Evolutionary conservation across 192 early-diverging fungal species (phyloP), one percentile per base, ranked within the genome.

Genomic region (Podila verticillata): DNA sequence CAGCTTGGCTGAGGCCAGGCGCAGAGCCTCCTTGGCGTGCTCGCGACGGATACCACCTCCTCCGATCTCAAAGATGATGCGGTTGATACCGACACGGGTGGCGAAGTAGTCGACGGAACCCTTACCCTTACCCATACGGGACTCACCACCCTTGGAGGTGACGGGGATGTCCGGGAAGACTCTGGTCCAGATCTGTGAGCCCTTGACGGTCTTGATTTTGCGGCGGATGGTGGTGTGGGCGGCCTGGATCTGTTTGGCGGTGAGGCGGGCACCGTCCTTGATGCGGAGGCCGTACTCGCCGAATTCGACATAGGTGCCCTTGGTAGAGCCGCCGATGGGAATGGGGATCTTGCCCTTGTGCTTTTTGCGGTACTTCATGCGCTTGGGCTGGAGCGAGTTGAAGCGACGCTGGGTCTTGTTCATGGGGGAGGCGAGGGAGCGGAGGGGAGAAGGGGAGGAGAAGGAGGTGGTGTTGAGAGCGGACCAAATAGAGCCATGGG

Each of bases 71-170:
- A 99, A 91, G 48, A 99, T 84, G 66, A 99, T 93, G 57, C 94
- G 90, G 66, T 95, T 95, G 81, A 92, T 89, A 35, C 93, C 90
- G 6, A 97, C 95, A 65, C 95, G 93, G 64, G 93, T 95, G 2
- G 94, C 95, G 90, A 91, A 97, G 85, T 93, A 97, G 54, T 97
- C 96, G 58, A 97, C 90, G 39, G 92, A 87, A 72, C 97, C 97
- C 78, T 99, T 99, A 71, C 97, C 97, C 85, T 96, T 96, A 70
- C 97, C 97, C 97, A 99, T 99, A 86, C 97, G 91, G 48, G 91
- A 89, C 83, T 97, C 97, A 32, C 91, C 93, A 32, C 95, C 95
- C 74, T 97, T 97, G 39, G 90, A 91, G 0, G 95, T 94, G 20
- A 97, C 95, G 9, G 97, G 97, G 20, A 97, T 91, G 74, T 97